Evolutionary conservation across 169 alveolate species (phyloP), one percentile per base, ranked within the genome.

Genomic region (Cryptosporidium xiaoi): DNA sequence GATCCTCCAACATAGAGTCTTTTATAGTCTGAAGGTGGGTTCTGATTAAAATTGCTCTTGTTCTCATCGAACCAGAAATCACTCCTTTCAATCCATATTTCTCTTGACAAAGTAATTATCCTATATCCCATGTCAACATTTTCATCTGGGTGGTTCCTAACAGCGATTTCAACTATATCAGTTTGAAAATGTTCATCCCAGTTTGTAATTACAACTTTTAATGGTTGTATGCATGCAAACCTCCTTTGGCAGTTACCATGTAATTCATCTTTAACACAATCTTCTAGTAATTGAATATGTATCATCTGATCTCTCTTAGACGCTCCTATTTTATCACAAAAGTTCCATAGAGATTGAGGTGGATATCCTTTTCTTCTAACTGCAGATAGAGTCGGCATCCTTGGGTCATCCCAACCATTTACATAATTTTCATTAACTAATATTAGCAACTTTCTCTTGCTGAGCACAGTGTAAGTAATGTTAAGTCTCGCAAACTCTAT

Each of bases 401-500:
- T 93, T 10, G 99, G 99, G 90, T 98, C 99, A 83, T 98, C 99
- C 99, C 99, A 99, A 20, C 99, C 99, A 6, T 93, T 90, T 24
- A 98, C 99, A 34, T 91, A 51, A 51, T 95, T 95, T 34, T 93
- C 96, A 50, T 95, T 93, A 3, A 98, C 99, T 58, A 98, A 84
- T 33, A 96, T 93, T 20, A 96, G 91, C 36, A 99, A 93, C 91
- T 97, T 97, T 94, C 99, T 92, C 91, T 99, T 99, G 82, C 98
- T 94, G 83, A 98, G 95, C 20, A 99, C 98, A 68, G 96, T 96
- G 90, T 98, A 95, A 18, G 99, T 94, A 56, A 98, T 94, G 90
- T 99, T 98, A 36, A 99, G 95, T 53, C 99, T 93, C 16, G 99
- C 99, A 91, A 96, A 99, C 91, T 99, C 99, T 62, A 93, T 93